These are phyloP conservation scores for Fusarium newnesense DNA, from an alignment of 2,329 filamentous ascomycete species.

Conservation along the genomic window DNA sequence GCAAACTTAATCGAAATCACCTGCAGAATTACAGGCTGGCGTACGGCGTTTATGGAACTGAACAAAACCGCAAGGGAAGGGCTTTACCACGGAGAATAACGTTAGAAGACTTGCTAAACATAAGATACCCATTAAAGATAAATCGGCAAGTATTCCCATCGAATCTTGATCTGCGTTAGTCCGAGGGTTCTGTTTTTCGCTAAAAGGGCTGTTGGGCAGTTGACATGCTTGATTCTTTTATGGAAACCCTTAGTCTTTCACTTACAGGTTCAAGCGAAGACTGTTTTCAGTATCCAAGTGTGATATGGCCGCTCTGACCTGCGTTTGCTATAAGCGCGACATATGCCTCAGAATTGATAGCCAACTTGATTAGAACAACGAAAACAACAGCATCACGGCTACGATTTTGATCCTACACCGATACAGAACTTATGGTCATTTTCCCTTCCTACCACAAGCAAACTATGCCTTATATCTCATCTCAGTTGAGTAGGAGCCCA, in stretches of 20 bases:
- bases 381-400: background rate
- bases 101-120: background rate
- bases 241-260: background rate
- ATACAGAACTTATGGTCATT: background rate
- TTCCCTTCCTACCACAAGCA: background rate
- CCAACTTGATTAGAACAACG: background rate
- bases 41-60: conserved; percentile 10
- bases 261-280: background rate
- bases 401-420: background rate
- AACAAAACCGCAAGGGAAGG: background rate
- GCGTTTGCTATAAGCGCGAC: background rate
- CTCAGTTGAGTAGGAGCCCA: background rate
- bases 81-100: background rate
- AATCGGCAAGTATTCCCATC: background rate
- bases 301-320: background rate
- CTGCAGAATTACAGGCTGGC: background rate
- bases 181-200: background rate
- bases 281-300: background rate
- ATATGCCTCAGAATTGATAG: background rate
- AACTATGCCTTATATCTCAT: background rate
- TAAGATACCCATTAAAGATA: conserved; percentile 1
- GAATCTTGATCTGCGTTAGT: background rate
- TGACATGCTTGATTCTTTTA: background rate
- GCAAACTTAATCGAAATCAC: background rate
- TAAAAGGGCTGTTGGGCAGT: background rate